Evolutionary conservation across 148 eudicot genomes (phyloP), one percentile per base, ranked within the genome.

Genomic region (Spergularia bocconei): DNA sequence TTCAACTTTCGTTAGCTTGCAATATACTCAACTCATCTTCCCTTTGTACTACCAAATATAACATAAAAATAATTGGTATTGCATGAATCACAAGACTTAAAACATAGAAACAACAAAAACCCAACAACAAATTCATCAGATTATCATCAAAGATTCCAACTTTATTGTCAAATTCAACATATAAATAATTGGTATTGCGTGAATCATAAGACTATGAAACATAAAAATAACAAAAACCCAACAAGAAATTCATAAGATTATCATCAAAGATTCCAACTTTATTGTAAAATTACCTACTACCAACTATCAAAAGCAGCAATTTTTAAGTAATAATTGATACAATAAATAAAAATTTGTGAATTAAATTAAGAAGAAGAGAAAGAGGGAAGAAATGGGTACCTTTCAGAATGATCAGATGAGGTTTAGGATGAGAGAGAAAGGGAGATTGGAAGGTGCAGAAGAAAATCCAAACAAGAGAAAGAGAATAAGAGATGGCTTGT

Each of bases 341-440:
- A 44, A 44, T 29, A 29, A 29, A 29, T 29, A 5, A 47, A 4
- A 39, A 57, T 11, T 39, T 21, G 50, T 11, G 9, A 51, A 5
- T 9, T 2, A 58, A 60, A 60, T 33, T 14, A 52, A 15, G 41
- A 2, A 44, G 6, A 16, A 9, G 36, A 29, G 36, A 29, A 29
- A 29, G 36, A 29, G 3, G 19, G 15, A 68, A 57, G 11, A 69
- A 11, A 69, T 39, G 50, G 36, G 67, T 51, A 77, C 79, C 79
- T 62, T 62, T 15, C 19, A 61, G 63, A 39, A 36, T 41, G 41
- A 75, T 15, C 9, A 23, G n/a, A 73, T 15, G 39, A 73, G 66
- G 76, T 47, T 60, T 1, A 48, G 44, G 44, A 29, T 29, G 23
- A 13, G 77, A 53, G 62, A 64, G 70, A 74, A 20, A 74, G 69